These are phyloP conservation scores for Pestalotiopsis sp. DNA, from an alignment of 2,329 filamentous ascomycete genomes.

Conservation along the genomic window DNA sequence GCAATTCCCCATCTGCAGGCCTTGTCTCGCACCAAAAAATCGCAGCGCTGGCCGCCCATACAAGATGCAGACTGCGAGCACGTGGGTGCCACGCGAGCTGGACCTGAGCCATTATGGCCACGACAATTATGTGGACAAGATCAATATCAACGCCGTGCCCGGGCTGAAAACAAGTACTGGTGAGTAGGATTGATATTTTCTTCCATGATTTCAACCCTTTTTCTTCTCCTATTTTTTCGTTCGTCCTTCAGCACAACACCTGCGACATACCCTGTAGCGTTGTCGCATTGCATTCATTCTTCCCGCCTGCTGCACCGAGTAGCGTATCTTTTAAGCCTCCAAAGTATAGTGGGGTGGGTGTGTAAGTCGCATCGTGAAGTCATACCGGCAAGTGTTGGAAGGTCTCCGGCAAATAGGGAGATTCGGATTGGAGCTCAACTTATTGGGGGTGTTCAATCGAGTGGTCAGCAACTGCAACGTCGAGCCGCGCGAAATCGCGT, in stretches of 20 bases:
- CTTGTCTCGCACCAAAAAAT: slow-evolving; percentile 3
- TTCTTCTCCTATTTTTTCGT: slow-evolving; percentile 13
- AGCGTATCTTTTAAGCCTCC: background rate
- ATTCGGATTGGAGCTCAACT: background rate
- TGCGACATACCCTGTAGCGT: slow-evolving; percentile 18
- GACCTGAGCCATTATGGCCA: slow-evolving; percentile 35
- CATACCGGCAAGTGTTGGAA: background rate
- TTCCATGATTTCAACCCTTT: background rate
- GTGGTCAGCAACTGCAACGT: background rate
- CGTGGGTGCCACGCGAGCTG: slow-evolving; percentile 35
- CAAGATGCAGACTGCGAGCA: slow-evolving; percentile 36
- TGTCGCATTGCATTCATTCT: slow-evolving; percentile 18
- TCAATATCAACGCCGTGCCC: slow-evolving; percentile 60
- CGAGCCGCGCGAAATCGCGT: background rate
- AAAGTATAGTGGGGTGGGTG: slow-evolving; percentile 16
- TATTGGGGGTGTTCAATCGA: background rate
- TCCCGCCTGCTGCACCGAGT: slow-evolving; percentile 9
- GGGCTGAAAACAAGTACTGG: slow-evolving; percentile 63
- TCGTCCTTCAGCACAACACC: slow-evolving; percentile 17
- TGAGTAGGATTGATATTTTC: slow-evolving; percentile 40
- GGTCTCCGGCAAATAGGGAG: background rate
- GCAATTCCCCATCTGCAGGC: slow-evolving; percentile 3
- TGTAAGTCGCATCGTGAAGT: slow-evolving; percentile 20
- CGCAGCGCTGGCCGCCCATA: slow-evolving; percentile 25
- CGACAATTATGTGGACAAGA: slow-evolving; percentile 53